A percentile compares a stretch with the other conserved stretches of the same genome.
Evolutionary conservation across 139 green algal genomes (phyloP).

Genomic region (Desmodesmus armatus): DNA sequence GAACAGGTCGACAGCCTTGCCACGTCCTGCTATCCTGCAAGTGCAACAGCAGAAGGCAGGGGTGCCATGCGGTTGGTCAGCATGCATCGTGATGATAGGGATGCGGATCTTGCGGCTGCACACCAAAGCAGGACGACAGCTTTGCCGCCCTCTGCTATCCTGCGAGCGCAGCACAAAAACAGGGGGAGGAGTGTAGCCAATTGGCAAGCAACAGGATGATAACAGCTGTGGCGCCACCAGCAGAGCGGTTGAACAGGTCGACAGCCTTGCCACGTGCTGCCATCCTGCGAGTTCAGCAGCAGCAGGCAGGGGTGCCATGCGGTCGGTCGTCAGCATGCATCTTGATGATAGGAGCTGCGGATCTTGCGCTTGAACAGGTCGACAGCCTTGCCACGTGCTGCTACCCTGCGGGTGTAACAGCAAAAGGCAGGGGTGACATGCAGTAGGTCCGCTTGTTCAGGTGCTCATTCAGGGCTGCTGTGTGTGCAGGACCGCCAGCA

Average conservation of each 20-base stretch:
- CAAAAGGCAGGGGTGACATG: too few species aligned
- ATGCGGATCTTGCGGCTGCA: too few species aligned
- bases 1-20: background rate
- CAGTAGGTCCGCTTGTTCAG: too few species aligned
- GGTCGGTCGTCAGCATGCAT: background rate
- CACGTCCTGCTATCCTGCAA: background rate
- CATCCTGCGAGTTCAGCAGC: slow-evolving; percentile 3
- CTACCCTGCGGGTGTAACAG: too few species aligned
- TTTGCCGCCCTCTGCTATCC: background rate
- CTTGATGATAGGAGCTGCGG: background rate
- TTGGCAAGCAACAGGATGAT: too few species aligned
- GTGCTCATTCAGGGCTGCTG: background rate
- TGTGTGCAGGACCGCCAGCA: too few species aligned
- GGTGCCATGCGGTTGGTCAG: too few species aligned
- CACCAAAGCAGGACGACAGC: too few species aligned
- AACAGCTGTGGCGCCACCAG: background rate
- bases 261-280: background rate
- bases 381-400: background rate
- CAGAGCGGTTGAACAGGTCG: slow-evolving; percentile 13
- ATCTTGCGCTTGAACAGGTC: background rate
- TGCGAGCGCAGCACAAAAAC: background rate
- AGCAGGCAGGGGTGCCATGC: background rate
- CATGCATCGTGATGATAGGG: too few species aligned
- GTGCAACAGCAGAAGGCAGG: too few species aligned
- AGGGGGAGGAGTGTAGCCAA: too few species aligned